These are phyloP conservation scores for Euphrasia arctica DNA, from an alignment of 305 asterid genomes.

Conservation along the genomic window DNA sequence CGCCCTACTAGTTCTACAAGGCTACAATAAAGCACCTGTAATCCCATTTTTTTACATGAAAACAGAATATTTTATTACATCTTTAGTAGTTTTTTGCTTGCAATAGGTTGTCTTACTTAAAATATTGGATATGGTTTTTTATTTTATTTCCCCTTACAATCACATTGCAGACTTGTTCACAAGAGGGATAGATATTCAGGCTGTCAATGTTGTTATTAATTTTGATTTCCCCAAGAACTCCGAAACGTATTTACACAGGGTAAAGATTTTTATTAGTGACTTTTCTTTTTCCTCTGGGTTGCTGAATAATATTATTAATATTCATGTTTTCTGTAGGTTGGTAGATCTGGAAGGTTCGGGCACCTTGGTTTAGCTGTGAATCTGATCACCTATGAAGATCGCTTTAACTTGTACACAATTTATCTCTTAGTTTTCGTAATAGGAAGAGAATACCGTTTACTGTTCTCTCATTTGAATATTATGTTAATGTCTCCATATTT, in stretches of 20 bases:
- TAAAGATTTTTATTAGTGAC: slow-evolving; percentile 31
- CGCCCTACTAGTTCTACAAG: too few relatives aligned
- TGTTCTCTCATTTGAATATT: neutral
- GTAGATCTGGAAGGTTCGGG: slow-evolving; percentile 97
- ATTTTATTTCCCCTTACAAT: neutral
- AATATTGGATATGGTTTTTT: slow-evolving; percentile 17
- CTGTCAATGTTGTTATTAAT: slow-evolving; percentile 91
- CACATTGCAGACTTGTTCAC: slow-evolving; percentile 75
- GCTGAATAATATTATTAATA: slow-evolving; percentile 1
- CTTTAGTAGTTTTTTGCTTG: neutral
- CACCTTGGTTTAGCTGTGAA: slow-evolving; percentile 97
- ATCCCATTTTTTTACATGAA: neutral
- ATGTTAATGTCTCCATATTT: slow-evolving; percentile 5
- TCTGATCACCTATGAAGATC: slow-evolving; percentile 94
- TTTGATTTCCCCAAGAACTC: slow-evolving; percentile 93
- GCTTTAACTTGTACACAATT: slow-evolving; percentile 79
- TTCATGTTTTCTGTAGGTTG: slow-evolving; percentile 56
- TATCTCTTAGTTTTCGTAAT: slow-evolving; percentile 17
- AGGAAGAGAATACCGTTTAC: neutral
- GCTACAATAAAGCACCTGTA: too few relatives aligned
- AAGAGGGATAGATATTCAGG: slow-evolving; percentile 96
- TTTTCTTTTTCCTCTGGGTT: slow-evolving; percentile 12
- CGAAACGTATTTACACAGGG: slow-evolving; percentile 97
- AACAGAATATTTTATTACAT: slow-evolving; percentile 1
- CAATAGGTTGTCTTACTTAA: slow-evolving; percentile 1